Conservation (phyloP, 768 basidiomycete genomes). For the Tulasnella sp. region DNA sequence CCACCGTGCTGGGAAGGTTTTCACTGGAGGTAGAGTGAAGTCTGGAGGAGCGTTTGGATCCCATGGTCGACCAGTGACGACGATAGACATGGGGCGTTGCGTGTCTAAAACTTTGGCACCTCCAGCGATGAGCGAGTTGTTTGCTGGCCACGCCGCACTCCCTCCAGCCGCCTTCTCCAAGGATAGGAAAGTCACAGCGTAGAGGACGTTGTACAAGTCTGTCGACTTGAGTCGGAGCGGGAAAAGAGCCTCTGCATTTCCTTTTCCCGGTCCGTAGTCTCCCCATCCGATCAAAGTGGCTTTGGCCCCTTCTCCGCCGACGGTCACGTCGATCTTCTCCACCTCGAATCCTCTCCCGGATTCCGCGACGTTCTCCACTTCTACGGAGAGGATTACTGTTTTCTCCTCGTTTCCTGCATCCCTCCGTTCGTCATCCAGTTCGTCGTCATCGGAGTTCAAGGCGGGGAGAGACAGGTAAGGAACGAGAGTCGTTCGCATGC, state of each 20-base stretch:
- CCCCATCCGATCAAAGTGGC: slow-evolving; percentile 53
- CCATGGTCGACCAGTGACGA: slow-evolving; percentile 70
- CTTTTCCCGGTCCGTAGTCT: slow-evolving; percentile 36
- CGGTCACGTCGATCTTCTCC: slow-evolving; percentile 67
- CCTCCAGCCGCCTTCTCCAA: slow-evolving; percentile 38
- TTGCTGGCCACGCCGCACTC: neutral
- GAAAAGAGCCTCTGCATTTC: slow-evolving; percentile 50
- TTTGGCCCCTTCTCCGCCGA: slow-evolving; percentile 63
- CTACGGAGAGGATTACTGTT: slow-evolving; percentile 85
- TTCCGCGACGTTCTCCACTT: slow-evolving; percentile 79
- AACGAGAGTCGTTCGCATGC: slow-evolving; percentile 92
- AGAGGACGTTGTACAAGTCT: slow-evolving; percentile 86
- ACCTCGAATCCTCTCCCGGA: slow-evolving; percentile 62
- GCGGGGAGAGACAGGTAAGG: slow-evolving; percentile 70
- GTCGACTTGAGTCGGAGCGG: slow-evolving; percentile 65
- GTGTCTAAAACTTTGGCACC: slow-evolving; percentile 45
- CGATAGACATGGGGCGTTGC: slow-evolving; percentile 75
- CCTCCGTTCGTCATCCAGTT: slow-evolving; percentile 41
- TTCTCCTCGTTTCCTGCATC: slow-evolving; percentile 75
- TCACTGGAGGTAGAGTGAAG: slow-evolving; percentile 54
- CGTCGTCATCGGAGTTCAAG: slow-evolving; percentile 35
- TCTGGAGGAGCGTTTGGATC: slow-evolving; percentile 32
- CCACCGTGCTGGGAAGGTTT: slow-evolving; percentile 79
- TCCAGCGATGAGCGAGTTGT: slow-evolving; percentile 22
- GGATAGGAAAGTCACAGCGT: slow-evolving; percentile 79